Evolutionary conservation across 768 basidiomycete species (phyloP).

Genomic region (Mycena vulgaris): DNA sequence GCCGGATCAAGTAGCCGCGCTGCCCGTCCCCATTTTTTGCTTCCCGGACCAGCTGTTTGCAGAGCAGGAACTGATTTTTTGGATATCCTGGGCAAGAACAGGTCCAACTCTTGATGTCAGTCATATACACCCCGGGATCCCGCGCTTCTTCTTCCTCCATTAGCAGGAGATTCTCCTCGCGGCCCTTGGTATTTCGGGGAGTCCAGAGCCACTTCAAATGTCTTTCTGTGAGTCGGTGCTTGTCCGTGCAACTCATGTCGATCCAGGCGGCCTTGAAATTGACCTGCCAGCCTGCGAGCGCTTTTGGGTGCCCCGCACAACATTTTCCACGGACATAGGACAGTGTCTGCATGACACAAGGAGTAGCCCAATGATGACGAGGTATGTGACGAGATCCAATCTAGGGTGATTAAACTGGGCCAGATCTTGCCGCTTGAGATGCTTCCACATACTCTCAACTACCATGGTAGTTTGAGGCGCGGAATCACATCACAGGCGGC

Average conservation of each 20-base stretch:
- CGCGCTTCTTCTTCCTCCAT: constrained; percentile 34
- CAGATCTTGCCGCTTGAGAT: constrained; percentile 43
- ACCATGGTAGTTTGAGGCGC: constrained; percentile 43
- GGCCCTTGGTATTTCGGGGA: neutral
- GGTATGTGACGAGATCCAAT: constrained; percentile 40
- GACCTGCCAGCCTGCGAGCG: constrained; percentile 39
- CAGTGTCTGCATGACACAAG: constrained; percentile 32
- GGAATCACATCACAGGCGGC: neutral
- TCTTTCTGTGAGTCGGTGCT: constrained; percentile 35
- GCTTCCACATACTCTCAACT: constrained; percentile 43
- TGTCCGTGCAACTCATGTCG: constrained; percentile 36
- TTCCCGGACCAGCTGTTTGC: constrained; percentile 41
- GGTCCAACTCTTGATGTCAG: constrained; percentile 37
- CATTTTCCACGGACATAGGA: constrained; percentile 34
- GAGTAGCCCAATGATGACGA: constrained; percentile 29
- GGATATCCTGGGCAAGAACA: constrained; percentile 21
- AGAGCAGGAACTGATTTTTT: constrained; percentile 37
- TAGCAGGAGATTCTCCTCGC: constrained; percentile 13
- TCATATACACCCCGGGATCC: constrained; percentile 33
- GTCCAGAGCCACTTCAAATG: constrained; percentile 35
- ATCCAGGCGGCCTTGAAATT: constrained; percentile 39
- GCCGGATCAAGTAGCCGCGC: too few relatives aligned
- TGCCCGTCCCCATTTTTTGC: too few relatives aligned
- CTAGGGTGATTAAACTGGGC: constrained; percentile 40
- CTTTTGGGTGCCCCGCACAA: constrained; percentile 33